Evolutionary conservation across 1,284 basidiomycete genomes (phyloP), one percentile per base, ranked within the genome.

Genomic region (Pseudozyma sp.): DNA sequence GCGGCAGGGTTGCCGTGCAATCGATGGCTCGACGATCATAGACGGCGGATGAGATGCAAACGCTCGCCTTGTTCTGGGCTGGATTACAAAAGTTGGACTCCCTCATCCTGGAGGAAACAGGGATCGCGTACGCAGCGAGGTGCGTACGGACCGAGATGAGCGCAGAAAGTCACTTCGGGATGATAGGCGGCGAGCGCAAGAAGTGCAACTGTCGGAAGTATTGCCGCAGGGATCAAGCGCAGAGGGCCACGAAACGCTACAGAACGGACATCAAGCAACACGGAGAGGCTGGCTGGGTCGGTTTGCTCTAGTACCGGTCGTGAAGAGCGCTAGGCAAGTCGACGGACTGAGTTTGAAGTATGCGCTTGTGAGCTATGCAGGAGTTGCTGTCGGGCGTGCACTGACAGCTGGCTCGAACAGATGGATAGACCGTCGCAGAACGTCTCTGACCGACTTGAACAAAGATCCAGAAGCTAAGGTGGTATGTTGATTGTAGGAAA

Each of bases 21-120:
- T 99, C 97, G 82, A 99, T 90, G 10, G 96, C 96, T 56, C 95
- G 87, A 80, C 96, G 88, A 87, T 99, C 96, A 84, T 99, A 99
- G 7, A 98, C 88, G 86, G 95, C 92, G 14, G 94, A 92, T 13
- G 94, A 93, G 72, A 99, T 97, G 82, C 92, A 94, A 54, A 97
- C 93, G 84, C 92, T 94, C 14, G 96, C 96, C 87, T 94, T 90
- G 87, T 97, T 97, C 87, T 96, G 94, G 47, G 91, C 89, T 31
- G 95, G 94, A 86, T 96, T 96, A 59, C 92, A 92, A 87, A 96
- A 95, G 88, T 97, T 98, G 82, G 93, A 93, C 85, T 99, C 95
- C 81, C 96, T 90, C 96, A 99, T 98, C 35, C 40, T 33, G 54
- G n/a, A 33, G 35, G 39, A 30, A 45, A n/a, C 39, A 39, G 52